Evolutionary conservation across 257 asterid species (phyloP).

Genomic region (Ballota nigra): DNA sequence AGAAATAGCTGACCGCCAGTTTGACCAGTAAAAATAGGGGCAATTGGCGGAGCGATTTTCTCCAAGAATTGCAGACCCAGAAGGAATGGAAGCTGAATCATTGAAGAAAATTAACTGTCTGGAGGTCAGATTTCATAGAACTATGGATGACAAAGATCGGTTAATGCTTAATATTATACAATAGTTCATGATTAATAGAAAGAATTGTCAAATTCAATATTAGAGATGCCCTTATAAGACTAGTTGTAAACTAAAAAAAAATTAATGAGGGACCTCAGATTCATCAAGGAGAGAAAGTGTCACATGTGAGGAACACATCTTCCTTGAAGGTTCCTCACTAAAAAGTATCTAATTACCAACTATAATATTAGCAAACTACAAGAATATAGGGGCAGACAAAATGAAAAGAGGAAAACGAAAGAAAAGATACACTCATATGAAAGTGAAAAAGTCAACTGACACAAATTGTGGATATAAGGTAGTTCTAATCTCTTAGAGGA

Average conservation of each 20-base stretch:
- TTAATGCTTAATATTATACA: neutral
- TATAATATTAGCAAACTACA: neutral
- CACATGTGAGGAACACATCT: neutral
- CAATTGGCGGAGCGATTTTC: constrained; percentile 89
- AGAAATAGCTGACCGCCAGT: constrained; percentile 80
- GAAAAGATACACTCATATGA: neutral
- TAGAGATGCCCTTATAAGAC: neutral
- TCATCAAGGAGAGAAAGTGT: neutral
- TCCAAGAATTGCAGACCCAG: constrained; percentile 77
- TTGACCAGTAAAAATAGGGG: constrained; percentile 66
- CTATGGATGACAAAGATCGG: neutral
- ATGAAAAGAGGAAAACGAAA: neutral
- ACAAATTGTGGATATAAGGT: neutral
- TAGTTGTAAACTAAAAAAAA: neutral
- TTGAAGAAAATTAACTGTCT: constrained; percentile 46
- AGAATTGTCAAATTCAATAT: neutral
- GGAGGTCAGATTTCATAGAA: constrained; percentile 48
- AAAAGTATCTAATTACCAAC: neutral
- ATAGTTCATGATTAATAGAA: neutral
- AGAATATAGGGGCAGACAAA: neutral
- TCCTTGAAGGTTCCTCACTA: neutral
- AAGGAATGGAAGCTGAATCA: constrained; percentile 86
- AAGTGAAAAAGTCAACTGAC: neutral
- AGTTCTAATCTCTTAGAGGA: neutral
- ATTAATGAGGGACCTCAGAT: neutral